Evolutionary conservation across 495 filamentous ascomycete species (phyloP), one percentile per base, ranked within the genome.

Genomic region (Hypoxylon trugodes): DNA sequence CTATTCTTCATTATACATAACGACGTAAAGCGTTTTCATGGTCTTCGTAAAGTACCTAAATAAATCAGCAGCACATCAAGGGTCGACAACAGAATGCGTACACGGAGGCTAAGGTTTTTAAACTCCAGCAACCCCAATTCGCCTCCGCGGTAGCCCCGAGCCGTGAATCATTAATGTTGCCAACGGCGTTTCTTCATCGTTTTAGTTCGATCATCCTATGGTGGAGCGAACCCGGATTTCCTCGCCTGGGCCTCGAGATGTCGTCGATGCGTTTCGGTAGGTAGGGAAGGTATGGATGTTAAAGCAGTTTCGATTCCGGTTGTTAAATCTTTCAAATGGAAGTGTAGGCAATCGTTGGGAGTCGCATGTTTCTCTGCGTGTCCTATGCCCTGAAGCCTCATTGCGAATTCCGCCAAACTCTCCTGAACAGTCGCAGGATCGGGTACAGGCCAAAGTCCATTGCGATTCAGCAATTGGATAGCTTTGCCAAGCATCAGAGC

Each of bases 191-290:
- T n/a, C n/a, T n/a, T n/a, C n/a, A n/a, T n/a, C n/a, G n/a, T n/a
- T n/a, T n/a, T n/a, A n/a, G n/a, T n/a, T n/a, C n/a, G n/a, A n/a
- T n/a, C n/a, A n/a, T n/a, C n/a, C n/a, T n/a, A n/a, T n/a, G n/a
- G n/a, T n/a, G n/a, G n/a, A n/a, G n/a, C n/a, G n/a, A 64, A 45
- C 22, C 61, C 61, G 6, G 61, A 45, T 19, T 64, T 64, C 37
- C 33, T 58, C 1, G 53, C 52, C 40, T 53, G 61, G 13, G 18
- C 25, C 2, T 51, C 38, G 33, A 64, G 53, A 25, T 58, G 61
- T 5, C 46, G 54, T 28, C 25, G 38, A 9, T 64, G 61, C 13
- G 46, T n/a, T 5, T 56, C 61, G 24, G 52, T 50, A 3, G 58
- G 61, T 1, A 64, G 38, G 2, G 47, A 16, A n/a, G 61, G 61